phyloP scores from a whole-genome alignment of 1,284 basidiomycete genomes.

The Rhodotorula sp. region DNA sequence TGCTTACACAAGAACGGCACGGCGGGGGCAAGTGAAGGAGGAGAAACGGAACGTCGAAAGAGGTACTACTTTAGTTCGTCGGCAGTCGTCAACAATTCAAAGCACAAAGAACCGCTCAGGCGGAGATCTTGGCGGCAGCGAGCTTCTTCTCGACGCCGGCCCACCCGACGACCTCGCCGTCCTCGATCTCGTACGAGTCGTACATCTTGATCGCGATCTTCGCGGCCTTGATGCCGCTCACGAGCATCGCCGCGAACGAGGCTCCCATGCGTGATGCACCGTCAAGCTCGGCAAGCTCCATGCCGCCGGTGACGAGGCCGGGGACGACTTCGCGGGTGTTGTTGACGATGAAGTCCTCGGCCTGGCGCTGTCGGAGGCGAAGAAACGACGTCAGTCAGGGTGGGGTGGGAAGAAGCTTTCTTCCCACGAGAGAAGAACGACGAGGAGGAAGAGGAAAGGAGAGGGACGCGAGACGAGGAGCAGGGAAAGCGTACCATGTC shows the following conservation, averaged over 20 bases:
- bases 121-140: background rate
- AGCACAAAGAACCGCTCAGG: too few relatives aligned
- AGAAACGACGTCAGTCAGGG: too few relatives aligned
- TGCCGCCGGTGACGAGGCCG: constrained; percentile 76
- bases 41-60: too few relatives aligned
- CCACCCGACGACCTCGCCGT: constrained; percentile 63
- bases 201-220: constrained; percentile 67
- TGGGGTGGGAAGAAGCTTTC: too few relatives aligned
- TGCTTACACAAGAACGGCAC: too few relatives aligned
- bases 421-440: too few relatives aligned
- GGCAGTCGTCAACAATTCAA: too few relatives aligned
- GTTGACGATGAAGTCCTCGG: constrained; percentile 46
- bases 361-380: background rate
- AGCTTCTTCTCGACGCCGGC: constrained; percentile 11
- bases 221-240: constrained; percentile 72
- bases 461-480: constrained; percentile 47
- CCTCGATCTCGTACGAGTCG: constrained; percentile 60
- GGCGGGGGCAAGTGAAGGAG: too few relatives aligned
- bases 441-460: background rate
- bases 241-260: constrained; percentile 68
- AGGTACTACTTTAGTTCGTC: too few relatives aligned
- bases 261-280: constrained; percentile 47
- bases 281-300: constrained; percentile 63
- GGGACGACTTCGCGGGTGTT: constrained; percentile 75
- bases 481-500: constrained; percentile 60